Evolutionary conservation across 768 basidiomycete genomes (phyloP).

Genomic region (Auricularia cornea): DNA sequence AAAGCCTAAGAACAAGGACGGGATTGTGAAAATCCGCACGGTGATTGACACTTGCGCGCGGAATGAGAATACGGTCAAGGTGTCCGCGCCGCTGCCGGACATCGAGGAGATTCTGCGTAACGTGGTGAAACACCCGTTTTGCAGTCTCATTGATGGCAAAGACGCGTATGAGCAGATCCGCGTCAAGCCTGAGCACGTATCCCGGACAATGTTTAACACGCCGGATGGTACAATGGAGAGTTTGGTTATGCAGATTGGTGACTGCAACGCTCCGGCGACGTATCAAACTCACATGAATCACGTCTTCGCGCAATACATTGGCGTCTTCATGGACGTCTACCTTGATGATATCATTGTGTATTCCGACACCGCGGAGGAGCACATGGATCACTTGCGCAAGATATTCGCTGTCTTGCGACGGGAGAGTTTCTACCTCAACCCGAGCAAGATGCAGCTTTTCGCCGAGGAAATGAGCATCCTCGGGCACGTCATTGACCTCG

Average conservation of each 20-base stretch:
- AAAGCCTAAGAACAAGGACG: background rate
- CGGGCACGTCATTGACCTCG: constrained; percentile 28
- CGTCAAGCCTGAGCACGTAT: constrained; percentile 9
- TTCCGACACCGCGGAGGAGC: constrained; percentile 28
- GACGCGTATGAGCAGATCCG: constrained; percentile 14
- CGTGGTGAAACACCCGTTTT: background rate
- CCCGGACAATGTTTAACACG: constrained; percentile 11
- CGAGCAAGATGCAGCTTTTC: constrained; percentile 10
- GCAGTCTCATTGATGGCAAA: constrained; percentile 11
- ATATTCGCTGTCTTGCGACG: constrained; percentile 9
- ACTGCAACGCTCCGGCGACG: constrained; percentile 14
- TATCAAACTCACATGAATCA: constrained; percentile 11
- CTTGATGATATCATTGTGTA: constrained; percentile 14
- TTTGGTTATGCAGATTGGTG: constrained; percentile 14
- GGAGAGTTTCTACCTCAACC: constrained; percentile 8
- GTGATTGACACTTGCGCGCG: background rate
- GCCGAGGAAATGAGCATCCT: constrained; percentile 19
- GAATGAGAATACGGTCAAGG: constrained; percentile 6
- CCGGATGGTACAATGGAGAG: constrained; percentile 13
- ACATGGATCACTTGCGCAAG: constrained; percentile 13
- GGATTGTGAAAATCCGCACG: background rate
- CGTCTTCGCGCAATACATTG: constrained; percentile 12
- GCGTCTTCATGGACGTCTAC: constrained; percentile 16
- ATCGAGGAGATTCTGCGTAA: constrained; percentile 1
- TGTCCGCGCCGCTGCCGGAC: constrained; percentile 4